These are phyloP conservation scores for Aureobasidium sp. DNA, from an alignment of 2,329 filamentous ascomycete species.

Conservation along the genomic window DNA sequence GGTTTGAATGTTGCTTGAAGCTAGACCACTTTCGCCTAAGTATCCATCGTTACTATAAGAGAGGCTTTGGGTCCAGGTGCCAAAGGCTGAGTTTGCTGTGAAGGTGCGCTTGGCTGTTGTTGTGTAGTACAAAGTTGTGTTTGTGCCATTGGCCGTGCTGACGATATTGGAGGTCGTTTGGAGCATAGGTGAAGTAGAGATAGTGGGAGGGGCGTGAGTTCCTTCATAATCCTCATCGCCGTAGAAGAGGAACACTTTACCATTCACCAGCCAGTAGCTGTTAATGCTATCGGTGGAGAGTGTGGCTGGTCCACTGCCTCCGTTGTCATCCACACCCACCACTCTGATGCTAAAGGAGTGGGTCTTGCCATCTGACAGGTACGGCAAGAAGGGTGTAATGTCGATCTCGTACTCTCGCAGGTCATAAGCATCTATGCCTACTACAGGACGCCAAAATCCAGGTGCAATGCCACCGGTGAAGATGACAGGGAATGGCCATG, in stretches of 20 bases:
- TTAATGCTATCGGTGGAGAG: constrained; percentile 51
- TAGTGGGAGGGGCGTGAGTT: background rate
- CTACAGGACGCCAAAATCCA: constrained; percentile 69
- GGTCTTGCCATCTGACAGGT: constrained; percentile 56
- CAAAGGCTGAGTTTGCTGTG: constrained; percentile 46
- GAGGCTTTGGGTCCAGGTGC: constrained; percentile 54
- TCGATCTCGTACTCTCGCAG: constrained; percentile 75
- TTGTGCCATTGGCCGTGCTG: constrained; percentile 41
- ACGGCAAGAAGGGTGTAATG: constrained; percentile 66
- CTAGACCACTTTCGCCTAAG: constrained; percentile 47
- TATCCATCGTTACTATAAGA: constrained; percentile 48
- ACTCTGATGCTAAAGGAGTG: constrained; percentile 65
- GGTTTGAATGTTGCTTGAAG: constrained; percentile 47
- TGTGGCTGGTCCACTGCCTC: constrained; percentile 35
- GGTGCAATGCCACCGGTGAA: constrained; percentile 77
- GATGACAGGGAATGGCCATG: constrained; percentile 75
- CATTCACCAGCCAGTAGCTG: constrained; percentile 68
- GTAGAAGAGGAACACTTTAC: constrained; percentile 42
- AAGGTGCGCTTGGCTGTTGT: constrained; percentile 51
- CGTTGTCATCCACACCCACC: constrained; percentile 55
- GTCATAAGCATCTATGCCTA: constrained; percentile 72
- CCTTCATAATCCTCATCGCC: background rate
- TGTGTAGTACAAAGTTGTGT: constrained; percentile 49
- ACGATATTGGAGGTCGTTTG: background rate
- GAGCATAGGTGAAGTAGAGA: background rate